These are phyloP conservation scores for Aeschynomene evenia DNA, from an alignment of 306 rosid genomes.

Conservation along the genomic window DNA sequence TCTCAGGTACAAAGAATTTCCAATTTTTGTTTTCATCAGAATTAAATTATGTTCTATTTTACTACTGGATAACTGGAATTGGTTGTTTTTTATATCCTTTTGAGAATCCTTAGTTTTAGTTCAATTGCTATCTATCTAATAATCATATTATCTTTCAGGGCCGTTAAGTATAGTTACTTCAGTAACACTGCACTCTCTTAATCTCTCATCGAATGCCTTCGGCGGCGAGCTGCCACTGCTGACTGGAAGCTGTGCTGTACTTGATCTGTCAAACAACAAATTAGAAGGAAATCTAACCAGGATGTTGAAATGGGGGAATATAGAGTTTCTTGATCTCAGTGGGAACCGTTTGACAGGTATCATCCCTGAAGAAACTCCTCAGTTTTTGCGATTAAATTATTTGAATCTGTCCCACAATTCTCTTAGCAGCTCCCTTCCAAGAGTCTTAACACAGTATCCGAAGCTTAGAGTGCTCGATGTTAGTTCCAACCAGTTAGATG, in stretches of 20 bases:
- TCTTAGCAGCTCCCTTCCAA: slow-evolving; percentile 63
- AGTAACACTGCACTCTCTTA: slow-evolving; percentile 59
- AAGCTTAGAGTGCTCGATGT: slow-evolving; percentile 84
- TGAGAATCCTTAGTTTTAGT: background rate
- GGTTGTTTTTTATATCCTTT: background rate
- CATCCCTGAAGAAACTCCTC: slow-evolving; percentile 81
- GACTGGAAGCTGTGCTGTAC: slow-evolving; percentile 88
- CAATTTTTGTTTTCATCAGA: slow-evolving; percentile 1
- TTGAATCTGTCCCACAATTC: slow-evolving; percentile 77
- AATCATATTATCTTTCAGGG: slow-evolving; percentile 58
- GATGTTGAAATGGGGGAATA: slow-evolving; percentile 87
- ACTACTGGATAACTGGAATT: background rate
- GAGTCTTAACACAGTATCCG: slow-evolving; percentile 70
- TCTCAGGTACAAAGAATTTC: slow-evolving; percentile 64
- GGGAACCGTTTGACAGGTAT: slow-evolving; percentile 69
- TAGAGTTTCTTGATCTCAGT: slow-evolving; percentile 89
- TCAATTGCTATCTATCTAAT: slow-evolving; percentile 30
- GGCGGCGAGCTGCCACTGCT: slow-evolving; percentile 77
- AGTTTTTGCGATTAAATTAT: slow-evolving; percentile 74
- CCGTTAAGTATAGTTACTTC: slow-evolving; percentile 69
- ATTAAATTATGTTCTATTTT: background rate
- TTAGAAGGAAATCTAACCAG: slow-evolving; percentile 77
- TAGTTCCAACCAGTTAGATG: slow-evolving; percentile 77
- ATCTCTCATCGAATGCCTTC: slow-evolving; percentile 78
- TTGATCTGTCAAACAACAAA: slow-evolving; percentile 86